A percentile compares a stretch with the other conserved stretches of the same genome.
Evolutionary conservation across 331 rosid genomes (phyloP).

Genomic region (Quercus lobata): DNA sequence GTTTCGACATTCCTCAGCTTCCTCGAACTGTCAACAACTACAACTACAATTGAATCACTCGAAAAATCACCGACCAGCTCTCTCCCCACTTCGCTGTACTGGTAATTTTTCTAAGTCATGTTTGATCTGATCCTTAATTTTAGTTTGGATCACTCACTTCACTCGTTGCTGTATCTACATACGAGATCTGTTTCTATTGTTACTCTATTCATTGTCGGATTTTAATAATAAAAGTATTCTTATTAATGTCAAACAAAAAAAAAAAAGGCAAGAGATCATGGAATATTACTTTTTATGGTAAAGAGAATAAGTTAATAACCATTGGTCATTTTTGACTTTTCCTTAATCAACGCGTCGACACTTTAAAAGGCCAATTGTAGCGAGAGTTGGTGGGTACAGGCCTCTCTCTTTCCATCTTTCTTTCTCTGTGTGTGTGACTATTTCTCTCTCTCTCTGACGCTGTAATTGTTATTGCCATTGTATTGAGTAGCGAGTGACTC

Average conservation of each 20-base stretch:
- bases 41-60: conserved; percentile 5
- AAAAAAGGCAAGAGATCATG: neutral
- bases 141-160: neutral
- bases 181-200: neutral
- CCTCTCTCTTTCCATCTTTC: neutral
- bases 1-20: neutral
- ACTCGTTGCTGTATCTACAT: neutral
- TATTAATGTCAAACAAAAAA: neutral
- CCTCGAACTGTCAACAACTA: neutral
- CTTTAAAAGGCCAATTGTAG: neutral
- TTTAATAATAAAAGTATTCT: no score
- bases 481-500: conserved; percentile 38
- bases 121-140: neutral
- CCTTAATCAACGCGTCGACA: neutral
- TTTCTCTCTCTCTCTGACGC: neutral
- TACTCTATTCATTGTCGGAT: neutral
- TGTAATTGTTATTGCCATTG: neutral
- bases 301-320: conserved; percentile 27
- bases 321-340: neutral
- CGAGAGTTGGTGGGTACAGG: neutral
- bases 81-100: conserved; percentile 31
- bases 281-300: neutral
- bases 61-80: conserved; percentile 17
- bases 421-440: no score
- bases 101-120: conserved; percentile 16